Conservation (phyloP, 2,329 filamentous ascomycete genomes). For the Clarireedia sp. region DNA sequence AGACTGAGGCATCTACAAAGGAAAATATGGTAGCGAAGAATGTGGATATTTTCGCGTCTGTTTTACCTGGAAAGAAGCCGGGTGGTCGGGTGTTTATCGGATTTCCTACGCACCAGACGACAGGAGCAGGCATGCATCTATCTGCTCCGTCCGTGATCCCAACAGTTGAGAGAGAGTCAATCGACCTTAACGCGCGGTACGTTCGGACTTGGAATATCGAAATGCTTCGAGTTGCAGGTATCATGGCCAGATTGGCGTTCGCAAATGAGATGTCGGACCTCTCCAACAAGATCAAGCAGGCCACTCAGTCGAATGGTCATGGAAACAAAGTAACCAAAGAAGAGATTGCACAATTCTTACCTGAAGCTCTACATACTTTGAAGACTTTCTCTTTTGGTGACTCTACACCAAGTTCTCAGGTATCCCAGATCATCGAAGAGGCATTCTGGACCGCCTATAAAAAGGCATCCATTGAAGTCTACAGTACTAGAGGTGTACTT, state of each 20-base stretch:
- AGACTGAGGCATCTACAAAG: constrained; percentile 51
- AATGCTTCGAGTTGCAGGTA: constrained; percentile 82
- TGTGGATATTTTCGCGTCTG: constrained; percentile 79
- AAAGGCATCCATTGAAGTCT: constrained; percentile 74
- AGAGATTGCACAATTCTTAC: constrained; percentile 59
- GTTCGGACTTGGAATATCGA: constrained; percentile 94
- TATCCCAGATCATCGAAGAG: constrained; percentile 84
- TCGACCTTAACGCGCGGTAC: constrained; percentile 91
- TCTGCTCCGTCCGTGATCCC: constrained; percentile 95
- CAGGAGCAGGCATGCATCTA: constrained; percentile 85
- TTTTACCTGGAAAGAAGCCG: constrained; percentile 75
- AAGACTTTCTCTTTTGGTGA: constrained; percentile 84
- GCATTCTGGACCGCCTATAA: constrained; percentile 92
- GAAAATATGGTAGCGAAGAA: constrained; percentile 45
- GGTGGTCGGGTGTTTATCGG: constrained; percentile 91
- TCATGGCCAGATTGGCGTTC: constrained; percentile 83
- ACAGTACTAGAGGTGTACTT: constrained; percentile 80
- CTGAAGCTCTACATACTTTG: constrained; percentile 73
- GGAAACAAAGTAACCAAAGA: constrained; percentile 50
- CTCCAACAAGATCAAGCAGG: constrained; percentile 48
- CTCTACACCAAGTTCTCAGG: constrained; percentile 78
- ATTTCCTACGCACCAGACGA: constrained; percentile 95
- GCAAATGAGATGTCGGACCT: constrained; percentile 77
- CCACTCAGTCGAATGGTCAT: constrained; percentile 33
- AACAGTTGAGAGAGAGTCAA: constrained; percentile 92